Evolutionary conservation across 805 yeast species (phyloP).

Genomic region (Schizosaccharomyces japonicus): DNA sequence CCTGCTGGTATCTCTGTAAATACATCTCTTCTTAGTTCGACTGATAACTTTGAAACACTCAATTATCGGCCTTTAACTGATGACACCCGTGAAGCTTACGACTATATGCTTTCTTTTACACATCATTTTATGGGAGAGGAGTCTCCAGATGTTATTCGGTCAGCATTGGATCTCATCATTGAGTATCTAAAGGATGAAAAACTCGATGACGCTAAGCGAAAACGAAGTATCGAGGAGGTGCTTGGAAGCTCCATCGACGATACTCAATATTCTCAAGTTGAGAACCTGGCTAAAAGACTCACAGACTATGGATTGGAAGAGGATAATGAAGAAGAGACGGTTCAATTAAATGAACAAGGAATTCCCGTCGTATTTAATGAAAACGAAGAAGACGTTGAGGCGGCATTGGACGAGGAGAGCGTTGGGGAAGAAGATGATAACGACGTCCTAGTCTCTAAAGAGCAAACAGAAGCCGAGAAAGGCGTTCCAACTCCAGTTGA

Average conservation of each 20-base stretch:
- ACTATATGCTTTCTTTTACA: conserved; percentile 36
- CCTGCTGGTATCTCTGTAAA: not conserved
- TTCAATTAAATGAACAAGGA: conserved; percentile 22
- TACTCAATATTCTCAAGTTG: conserved; percentile 24
- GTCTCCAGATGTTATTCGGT: conserved; percentile 45
- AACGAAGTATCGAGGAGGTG: conserved; percentile 27
- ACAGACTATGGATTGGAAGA: conserved; percentile 23
- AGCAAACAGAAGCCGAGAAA: conserved; percentile 10
- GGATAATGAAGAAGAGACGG: conserved; percentile 10
- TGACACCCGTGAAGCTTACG: conserved; percentile 28
- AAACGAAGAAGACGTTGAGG: conserved; percentile 9
- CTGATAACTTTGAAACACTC: conserved; percentile 23
- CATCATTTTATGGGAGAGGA: conserved; percentile 39
- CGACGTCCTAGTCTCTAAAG: conserved; percentile 14
- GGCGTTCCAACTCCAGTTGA: conserved; percentile 8
- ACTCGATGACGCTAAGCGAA: conserved; percentile 22
- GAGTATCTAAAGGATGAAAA: conserved; percentile 29
- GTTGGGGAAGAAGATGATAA: conserved; percentile 11
- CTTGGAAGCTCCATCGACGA: conserved; percentile 22
- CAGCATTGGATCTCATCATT: conserved; percentile 45
- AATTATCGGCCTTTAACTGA: conserved; percentile 40
- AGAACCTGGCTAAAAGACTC: conserved; percentile 23
- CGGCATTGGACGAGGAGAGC: conserved; percentile 15
- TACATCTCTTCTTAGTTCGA: conserved; percentile 17
- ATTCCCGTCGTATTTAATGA: conserved; percentile 4